phyloP scores from a whole-genome alignment of 345 rosid species.

The Bretschneidera sinensis region DNA sequence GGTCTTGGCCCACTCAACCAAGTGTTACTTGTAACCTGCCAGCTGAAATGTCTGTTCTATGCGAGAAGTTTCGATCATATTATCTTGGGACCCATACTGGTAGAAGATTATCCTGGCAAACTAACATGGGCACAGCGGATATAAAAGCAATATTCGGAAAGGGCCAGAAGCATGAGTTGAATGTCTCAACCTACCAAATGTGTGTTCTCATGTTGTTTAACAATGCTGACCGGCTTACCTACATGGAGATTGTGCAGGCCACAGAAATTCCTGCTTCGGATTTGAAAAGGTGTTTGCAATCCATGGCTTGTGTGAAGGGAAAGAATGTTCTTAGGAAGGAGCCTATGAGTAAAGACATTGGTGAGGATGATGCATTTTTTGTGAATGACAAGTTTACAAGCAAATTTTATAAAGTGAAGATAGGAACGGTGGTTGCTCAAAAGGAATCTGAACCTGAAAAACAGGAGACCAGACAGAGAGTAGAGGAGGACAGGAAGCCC shows the following conservation, averaged over 20 bases:
- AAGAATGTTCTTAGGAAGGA: conserved; percentile 93
- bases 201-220: conserved; percentile 92
- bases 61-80: conserved; percentile 90
- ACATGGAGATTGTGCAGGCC: conserved; percentile 92
- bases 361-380: conserved; percentile 73
- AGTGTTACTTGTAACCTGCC: conserved; percentile 84
- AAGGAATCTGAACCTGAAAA: conserved; percentile 98
- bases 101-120: conserved; percentile 94
- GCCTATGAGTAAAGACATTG: conserved; percentile 96
- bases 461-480: conserved; percentile 96
- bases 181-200: conserved; percentile 98
- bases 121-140: conserved; percentile 99
- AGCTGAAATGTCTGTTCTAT: conserved; percentile 72
- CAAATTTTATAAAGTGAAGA: conserved; percentile 95
- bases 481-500: conserved; percentile 97
- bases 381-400: conserved; percentile 91
- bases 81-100: conserved; percentile 98
- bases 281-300: conserved; percentile 88
- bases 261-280: conserved; percentile 87
- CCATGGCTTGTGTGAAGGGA: conserved; percentile 88
- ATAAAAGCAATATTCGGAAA: conserved; percentile 84
- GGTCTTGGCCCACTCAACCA: conserved; percentile 97
- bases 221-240: conserved; percentile 73
- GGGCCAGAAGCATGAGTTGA: conserved; percentile 97
- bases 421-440: conserved; percentile 97